Conservation (phyloP, 2,329 filamentous ascomycete genomes). For the Colletotrichum cordylinicola region DNA sequence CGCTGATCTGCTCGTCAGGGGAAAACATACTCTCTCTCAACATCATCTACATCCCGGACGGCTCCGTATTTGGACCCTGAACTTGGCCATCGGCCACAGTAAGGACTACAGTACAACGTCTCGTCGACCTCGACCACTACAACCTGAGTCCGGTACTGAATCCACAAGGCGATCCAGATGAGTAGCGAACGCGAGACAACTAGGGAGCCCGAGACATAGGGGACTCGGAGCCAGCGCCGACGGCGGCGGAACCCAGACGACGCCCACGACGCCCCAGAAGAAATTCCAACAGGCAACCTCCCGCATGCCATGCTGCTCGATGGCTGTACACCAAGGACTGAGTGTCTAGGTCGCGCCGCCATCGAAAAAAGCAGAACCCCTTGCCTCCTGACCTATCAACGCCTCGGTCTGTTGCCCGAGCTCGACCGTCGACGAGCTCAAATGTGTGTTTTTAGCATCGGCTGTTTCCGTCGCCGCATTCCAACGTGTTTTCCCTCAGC, state of each 20-base stretch:
- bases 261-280: not conserved
- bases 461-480: slow-evolving; percentile 1
- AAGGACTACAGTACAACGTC: not conserved
- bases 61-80: not conserved
- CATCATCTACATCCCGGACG: not conserved
- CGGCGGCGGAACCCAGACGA: not conserved
- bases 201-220: slow-evolving; percentile 14
- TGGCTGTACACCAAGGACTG: not conserved
- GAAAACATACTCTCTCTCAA: not conserved
- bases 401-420: not conserved
- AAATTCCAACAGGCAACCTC: not conserved
- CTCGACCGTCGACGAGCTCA: not conserved
- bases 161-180: not conserved
- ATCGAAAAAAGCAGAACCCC: not conserved
- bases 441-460: not conserved
- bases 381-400: not conserved
- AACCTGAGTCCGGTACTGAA: not conserved
- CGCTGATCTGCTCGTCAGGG: not conserved
- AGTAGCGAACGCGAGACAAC: slow-evolving; percentile 13
- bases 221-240: not conserved
- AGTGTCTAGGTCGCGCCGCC: not conserved
- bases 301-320: not conserved
- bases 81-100: not conserved
- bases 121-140: not conserved
- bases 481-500: not conserved